Base-by-base conservation (phyloP, 2,329 filamentous ascomycete species). In the Aspergillus hiratsukae region DNA sequence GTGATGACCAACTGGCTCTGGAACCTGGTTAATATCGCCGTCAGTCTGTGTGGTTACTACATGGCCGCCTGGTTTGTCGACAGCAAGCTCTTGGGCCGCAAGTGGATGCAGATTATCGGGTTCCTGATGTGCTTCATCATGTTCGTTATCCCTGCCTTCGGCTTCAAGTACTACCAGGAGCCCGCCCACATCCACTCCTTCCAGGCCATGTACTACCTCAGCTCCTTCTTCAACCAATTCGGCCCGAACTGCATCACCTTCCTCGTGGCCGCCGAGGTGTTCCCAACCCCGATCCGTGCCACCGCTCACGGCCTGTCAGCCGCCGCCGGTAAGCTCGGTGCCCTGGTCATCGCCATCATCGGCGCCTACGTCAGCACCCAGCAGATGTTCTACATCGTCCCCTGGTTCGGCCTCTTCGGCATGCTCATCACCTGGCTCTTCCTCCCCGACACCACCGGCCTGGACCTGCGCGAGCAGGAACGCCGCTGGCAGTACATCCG, bases 191-290 rank as follows among this genome's bases (percentile, higher is more conserved):
- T 97, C 72, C 86, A 90, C 69, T 80, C 82, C 17, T 97, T 97
- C 87, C 92, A 97, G 80, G 86, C 92, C 71, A 96, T 97, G 91
- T 97, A 97, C 83, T 97, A 96, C 79, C 75, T 97, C 65, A 96
- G 91, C 7, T 96, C 90, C 25, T 97, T 97, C 81, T 97, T 97
- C 87, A 97, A 97, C 83, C 93, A 97, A 74, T 97, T 97, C 69
- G 93, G 93, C 10, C 93, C 93, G 75, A 97, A 97, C 83, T 88
- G 86, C 49, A 91, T 97, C 68, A 96, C 92, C 60, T 97, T 97
- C 88, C 84, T 97, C 64, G 89, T 96, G 35, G 93, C 93, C 46
- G 93, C 91, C 46, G 93, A 97, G 74, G 91, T 96, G n/a, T 97
- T 90, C 82, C 93, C 93, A 8, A 96, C 92, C 0, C 90, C 92